These are phyloP conservation scores for Ophiostoma himal-ulmi DNA, from an alignment of 2,329 filamentous ascomycete genomes.

Conservation along the genomic window DNA sequence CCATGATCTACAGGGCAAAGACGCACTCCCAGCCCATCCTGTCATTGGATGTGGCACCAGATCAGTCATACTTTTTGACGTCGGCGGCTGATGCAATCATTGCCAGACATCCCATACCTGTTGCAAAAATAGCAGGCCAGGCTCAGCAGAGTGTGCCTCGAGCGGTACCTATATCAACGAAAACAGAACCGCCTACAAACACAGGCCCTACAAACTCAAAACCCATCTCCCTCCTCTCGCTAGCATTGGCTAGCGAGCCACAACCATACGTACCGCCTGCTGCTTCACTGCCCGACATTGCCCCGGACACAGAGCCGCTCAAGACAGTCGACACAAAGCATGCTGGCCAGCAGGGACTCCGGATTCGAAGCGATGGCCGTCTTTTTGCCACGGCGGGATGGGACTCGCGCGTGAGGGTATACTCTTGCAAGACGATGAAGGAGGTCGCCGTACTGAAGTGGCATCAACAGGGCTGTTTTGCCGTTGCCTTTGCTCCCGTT, in stretches of 20 bases:
- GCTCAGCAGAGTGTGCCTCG: background rate
- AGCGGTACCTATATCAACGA: background rate
- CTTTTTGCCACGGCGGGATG: conserved; percentile 89
- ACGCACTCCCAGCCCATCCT: conserved; percentile 76
- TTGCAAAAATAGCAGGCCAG: conserved; percentile 11
- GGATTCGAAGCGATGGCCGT: conserved; percentile 70
- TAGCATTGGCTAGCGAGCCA: conserved; percentile 28
- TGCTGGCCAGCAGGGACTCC: conserved; percentile 78
- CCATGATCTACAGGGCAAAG: conserved; percentile 56
- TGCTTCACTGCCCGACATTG: background rate
- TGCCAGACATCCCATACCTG: conserved; percentile 64
- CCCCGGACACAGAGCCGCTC: conserved; percentile 42
- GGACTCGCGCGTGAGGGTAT: conserved; percentile 78
- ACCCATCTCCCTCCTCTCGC: conserved; percentile 31
- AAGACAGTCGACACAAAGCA: conserved; percentile 73
- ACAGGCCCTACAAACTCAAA: background rate
- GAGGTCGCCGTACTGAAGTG: conserved; percentile 91
- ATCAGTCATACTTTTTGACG: conserved; percentile 60
- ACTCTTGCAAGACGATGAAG: conserved; percentile 71
- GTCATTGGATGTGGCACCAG: conserved; percentile 56
- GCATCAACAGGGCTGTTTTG: conserved; percentile 85
- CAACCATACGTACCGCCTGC: background rate
- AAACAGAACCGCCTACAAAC: background rate
- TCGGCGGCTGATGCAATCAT: conserved; percentile 77
- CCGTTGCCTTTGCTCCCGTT: conserved; percentile 62